Percentiles rank a stretch among this genome's conserved stretches.
Evolutionary conservation across 441 rosid genomes (phyloP).

Genomic region (Metrosideros polymorpha): DNA sequence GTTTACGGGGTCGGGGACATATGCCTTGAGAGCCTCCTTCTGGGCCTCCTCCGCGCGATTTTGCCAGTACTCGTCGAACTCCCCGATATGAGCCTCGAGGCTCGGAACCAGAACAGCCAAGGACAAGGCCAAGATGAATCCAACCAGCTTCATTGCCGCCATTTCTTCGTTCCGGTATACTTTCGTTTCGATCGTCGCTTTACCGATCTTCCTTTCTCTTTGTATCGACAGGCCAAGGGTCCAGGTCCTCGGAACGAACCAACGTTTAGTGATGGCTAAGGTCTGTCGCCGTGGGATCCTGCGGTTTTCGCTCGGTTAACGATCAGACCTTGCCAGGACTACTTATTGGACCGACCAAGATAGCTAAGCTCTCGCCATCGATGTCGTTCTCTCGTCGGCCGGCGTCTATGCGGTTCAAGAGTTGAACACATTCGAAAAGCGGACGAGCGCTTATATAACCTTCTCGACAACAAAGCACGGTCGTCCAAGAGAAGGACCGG

Average conservation of each 20-base stretch:
- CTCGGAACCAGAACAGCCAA: slow-evolving; percentile 23
- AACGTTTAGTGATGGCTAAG: not conserved
- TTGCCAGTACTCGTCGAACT: slow-evolving; percentile 32
- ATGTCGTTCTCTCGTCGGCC: not conserved
- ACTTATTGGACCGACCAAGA: not conserved
- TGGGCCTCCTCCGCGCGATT: slow-evolving; percentile 19
- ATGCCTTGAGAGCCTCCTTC: slow-evolving; percentile 18
- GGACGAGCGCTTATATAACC: not conserved
- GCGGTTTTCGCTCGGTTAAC: not conserved
- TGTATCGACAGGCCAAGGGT: not conserved
- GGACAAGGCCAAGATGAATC: slow-evolving; percentile 22
- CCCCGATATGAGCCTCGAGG: slow-evolving; percentile 17
- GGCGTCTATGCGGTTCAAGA: not conserved
- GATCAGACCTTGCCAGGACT: not conserved
- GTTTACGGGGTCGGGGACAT: slow-evolving; percentile 19
- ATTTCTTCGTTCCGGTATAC: not conserved
- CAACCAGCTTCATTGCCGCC: not conserved
- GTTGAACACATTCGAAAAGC: not conserved
- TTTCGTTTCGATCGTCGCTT: not conserved
- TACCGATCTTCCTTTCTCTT: not conserved
- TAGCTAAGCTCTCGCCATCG: not conserved
- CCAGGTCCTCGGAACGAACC: no score
- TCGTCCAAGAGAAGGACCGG: not conserved
- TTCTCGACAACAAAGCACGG: not conserved
- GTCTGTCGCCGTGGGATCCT: not conserved